Evolutionary conservation across 495 filamentous ascomycete species (phyloP), one percentile per base, ranked within the genome.

Genomic region (Hypoxylon perforatum): DNA sequence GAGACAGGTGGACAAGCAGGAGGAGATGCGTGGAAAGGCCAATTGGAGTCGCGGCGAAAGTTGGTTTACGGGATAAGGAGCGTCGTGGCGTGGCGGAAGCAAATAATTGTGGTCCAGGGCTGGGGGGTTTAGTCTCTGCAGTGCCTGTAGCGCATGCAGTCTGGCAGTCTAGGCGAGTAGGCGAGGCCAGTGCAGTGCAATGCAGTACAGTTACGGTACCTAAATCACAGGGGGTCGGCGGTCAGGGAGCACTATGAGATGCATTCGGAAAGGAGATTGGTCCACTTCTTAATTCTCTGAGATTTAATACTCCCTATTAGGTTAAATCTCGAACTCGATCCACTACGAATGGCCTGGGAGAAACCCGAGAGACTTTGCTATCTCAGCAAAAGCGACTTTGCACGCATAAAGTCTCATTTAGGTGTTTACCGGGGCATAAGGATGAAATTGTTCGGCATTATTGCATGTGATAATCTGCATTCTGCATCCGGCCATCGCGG

Each of bases 261-360:
- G 57, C 65, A 64, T 69, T n/a, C 55, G 50, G 52, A 69, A 69
- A 69, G 56, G 65, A 56, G 66, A 69, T 64, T 69, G 66, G 61
- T 47, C 28, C n/a, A 28, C 28, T 57, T 39, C 38, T n/a, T 23
- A 48, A 18, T 67, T 50, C 41, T 44, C n/a, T 46, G 19, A 52
- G 33, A 50, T 56, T 61, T 33, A 57, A 51, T 61, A 61, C 30
- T 22, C 42, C 60, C 50, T 19, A 57, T 56, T 61, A 67, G 41
- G 42, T 45, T 61, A 21, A 63, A 63, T 59, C 65, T 68, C 63
- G 54, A 58, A 63, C 39, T 28, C 44, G 48, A 21, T 10, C 44
- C 12, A 45, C 33, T 14, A 21, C 41, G n/a, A n/a, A 42, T 6
- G 39, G 39, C 4, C 39, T 28, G 25, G 25, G 7, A 28, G 25